A percentile compares a stretch with the other conserved stretches of the same genome.
Evolutionary conservation across 805 yeast genomes (phyloP).

Genomic region (Starmerella bombicola): DNA sequence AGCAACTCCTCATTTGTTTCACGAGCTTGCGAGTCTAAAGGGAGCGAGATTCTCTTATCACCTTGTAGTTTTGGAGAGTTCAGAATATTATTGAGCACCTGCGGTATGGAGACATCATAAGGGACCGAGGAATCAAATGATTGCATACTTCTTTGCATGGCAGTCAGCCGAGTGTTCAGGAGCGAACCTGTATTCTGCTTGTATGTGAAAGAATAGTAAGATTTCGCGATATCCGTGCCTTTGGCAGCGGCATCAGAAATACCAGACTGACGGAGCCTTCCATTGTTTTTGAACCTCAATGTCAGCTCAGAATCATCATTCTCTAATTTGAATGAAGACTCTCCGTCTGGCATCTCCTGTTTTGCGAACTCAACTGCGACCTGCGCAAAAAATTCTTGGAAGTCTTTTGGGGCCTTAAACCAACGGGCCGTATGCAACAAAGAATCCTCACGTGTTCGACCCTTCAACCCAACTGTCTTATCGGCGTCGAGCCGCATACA

Average conservation of each 20-base stretch:
- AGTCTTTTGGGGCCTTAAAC: too few relatives aligned
- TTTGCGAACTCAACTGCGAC: too few relatives aligned
- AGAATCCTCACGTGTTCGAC: too few relatives aligned
- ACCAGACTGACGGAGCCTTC: not conserved
- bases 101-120: not conserved
- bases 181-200: conserved; percentile 17
- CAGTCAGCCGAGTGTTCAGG: conserved; percentile 17
- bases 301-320: not conserved
- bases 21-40: conserved; percentile 3
- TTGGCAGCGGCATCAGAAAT: not conserved
- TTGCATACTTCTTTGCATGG: conserved; percentile 16
- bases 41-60: conserved; percentile 2
- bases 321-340: not conserved
- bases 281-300: not conserved
- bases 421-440: too few relatives aligned
- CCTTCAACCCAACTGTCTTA: too few relatives aligned
- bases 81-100: not conserved
- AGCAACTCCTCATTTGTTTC: conserved; percentile 10
- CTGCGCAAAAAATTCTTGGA: too few relatives aligned
- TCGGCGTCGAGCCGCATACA: too few relatives aligned
- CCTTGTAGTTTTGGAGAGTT: not conserved
- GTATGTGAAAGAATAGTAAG: conserved; percentile 19
- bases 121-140: not conserved
- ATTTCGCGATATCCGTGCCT: not conserved
- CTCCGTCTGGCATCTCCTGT: too few relatives aligned